Conservation (phyloP, 192 early-diverging fungal genomes). For the Backusella circina region DNA sequence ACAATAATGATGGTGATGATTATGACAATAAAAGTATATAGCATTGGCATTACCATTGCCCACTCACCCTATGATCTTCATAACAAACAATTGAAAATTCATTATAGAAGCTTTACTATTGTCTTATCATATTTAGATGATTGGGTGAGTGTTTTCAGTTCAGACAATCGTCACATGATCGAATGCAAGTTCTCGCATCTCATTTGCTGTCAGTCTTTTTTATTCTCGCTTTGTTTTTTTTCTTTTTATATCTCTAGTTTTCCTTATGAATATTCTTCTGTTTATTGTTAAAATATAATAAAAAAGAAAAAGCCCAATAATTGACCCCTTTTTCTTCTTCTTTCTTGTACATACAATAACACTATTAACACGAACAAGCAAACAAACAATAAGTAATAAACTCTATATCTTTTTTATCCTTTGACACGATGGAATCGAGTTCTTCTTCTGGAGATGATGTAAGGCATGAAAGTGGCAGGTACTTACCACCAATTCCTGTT, state of each 20-base stretch:
- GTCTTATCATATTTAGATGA: neutral
- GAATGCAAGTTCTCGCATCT: neutral
- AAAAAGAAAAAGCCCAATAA: neutral
- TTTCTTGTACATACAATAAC: neutral
- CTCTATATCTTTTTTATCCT: neutral
- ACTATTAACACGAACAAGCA: neutral
- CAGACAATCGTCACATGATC: neutral
- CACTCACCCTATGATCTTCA: neutral
- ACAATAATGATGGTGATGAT: neutral
- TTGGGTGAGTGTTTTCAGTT: neutral
- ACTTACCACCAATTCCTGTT: conserved; percentile 30
- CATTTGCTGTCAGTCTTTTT: neutral
- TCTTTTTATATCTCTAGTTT: neutral
- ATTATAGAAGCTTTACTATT: neutral
- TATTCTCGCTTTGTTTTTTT: neutral
- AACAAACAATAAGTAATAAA: neutral
- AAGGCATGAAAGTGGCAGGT: neutral
- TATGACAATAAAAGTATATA: neutral
- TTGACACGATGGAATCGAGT: neutral
- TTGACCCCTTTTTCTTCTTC: neutral
- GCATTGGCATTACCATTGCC: neutral
- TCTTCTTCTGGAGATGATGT: neutral
- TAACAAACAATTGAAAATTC: neutral
- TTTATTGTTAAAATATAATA: neutral
- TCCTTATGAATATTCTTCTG: neutral